Evolutionary conservation across 176 grass and related monocot genomes (phyloP).

Genomic region (Elaeis guineensis): DNA sequence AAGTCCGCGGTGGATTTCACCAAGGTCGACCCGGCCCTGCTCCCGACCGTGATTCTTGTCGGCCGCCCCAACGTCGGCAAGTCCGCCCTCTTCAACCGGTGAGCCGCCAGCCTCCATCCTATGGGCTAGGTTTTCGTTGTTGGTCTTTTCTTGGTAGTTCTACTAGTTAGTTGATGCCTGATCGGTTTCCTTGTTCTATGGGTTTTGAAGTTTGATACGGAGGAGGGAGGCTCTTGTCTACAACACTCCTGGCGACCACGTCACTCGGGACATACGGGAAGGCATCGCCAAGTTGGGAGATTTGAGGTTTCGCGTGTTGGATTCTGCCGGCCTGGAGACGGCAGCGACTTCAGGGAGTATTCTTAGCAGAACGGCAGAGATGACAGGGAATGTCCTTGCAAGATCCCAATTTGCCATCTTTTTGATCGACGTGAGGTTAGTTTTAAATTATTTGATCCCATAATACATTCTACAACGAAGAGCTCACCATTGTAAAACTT

Average conservation of each 20-base stretch:
- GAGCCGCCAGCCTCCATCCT: not conserved
- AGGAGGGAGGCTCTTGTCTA: constrained; percentile 94
- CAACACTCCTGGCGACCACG: constrained; percentile 93
- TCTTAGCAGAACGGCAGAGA: constrained; percentile 68
- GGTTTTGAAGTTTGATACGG: constrained; percentile 49
- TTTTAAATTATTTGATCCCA: not conserved
- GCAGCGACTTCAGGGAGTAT: constrained; percentile 81
- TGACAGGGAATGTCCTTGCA: constrained; percentile 72
- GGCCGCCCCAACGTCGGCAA: constrained; percentile 94
- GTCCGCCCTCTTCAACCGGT: constrained; percentile 94
- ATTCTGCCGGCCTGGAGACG: constrained; percentile 92
- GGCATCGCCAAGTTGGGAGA: constrained; percentile 92
- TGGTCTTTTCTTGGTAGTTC: not conserved
- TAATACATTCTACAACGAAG: constrained; percentile 9
- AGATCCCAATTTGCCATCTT: constrained; percentile 90
- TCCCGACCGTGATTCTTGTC: constrained; percentile 89
- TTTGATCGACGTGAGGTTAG: constrained; percentile 94
- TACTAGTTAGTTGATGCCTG: too few relatives aligned
- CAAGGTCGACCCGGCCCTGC: constrained; percentile 59
- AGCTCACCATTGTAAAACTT: not conserved
- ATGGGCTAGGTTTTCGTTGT: not conserved
- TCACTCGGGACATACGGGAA: constrained; percentile 85
- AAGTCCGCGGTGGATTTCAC: constrained; percentile 77
- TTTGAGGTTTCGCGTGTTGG: constrained; percentile 76
- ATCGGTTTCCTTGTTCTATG: not conserved